Evolutionary conservation across 768 basidiomycete genomes (phyloP).

Genomic region (Lentinus tigrinus): DNA sequence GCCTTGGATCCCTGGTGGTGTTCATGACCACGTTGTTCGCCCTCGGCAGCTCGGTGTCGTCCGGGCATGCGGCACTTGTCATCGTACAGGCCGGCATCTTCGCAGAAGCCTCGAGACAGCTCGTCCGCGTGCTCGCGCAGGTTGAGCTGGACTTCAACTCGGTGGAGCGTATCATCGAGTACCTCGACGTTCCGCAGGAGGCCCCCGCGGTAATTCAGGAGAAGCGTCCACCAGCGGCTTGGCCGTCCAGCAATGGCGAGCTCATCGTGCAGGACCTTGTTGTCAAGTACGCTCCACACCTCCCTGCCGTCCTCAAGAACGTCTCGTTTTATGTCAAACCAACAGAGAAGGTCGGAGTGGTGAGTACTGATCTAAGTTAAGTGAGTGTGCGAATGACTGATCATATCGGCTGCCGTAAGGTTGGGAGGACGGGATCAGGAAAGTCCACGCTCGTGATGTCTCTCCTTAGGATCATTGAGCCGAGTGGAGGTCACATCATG

Average conservation of each 20-base stretch:
- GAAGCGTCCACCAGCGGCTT: conserved; percentile 65
- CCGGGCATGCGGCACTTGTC: conserved; percentile 67
- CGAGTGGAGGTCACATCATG: conserved; percentile 56
- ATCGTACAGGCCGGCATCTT: conserved; percentile 71
- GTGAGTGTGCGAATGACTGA: neutral
- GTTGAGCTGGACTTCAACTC: conserved; percentile 75
- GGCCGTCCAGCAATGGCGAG: conserved; percentile 62
- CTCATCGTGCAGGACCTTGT: conserved; percentile 57
- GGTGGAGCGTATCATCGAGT: conserved; percentile 72
- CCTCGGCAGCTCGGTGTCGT: conserved; percentile 50
- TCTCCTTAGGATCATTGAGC: conserved; percentile 59
- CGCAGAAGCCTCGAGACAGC: conserved; percentile 64
- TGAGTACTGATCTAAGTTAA: conserved; percentile 29
- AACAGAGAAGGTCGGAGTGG: conserved; percentile 68
- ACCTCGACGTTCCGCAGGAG: conserved; percentile 66
- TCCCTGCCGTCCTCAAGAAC: conserved; percentile 57
- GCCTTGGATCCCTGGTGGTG: conserved; percentile 70
- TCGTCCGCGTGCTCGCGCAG: conserved; percentile 69
- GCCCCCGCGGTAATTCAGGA: conserved; percentile 58
- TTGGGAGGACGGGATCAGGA: conserved; percentile 65
- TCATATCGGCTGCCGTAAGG: conserved; percentile 38
- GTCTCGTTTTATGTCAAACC: conserved; percentile 60
- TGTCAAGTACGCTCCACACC: conserved; percentile 60
- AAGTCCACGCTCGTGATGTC: conserved; percentile 35
- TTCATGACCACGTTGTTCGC: conserved; percentile 70